Percentiles rank a stretch among this genome's conserved stretches.
phyloP scores from a whole-genome alignment of 75 land plant species.

The Azolla pinnata region DNA sequence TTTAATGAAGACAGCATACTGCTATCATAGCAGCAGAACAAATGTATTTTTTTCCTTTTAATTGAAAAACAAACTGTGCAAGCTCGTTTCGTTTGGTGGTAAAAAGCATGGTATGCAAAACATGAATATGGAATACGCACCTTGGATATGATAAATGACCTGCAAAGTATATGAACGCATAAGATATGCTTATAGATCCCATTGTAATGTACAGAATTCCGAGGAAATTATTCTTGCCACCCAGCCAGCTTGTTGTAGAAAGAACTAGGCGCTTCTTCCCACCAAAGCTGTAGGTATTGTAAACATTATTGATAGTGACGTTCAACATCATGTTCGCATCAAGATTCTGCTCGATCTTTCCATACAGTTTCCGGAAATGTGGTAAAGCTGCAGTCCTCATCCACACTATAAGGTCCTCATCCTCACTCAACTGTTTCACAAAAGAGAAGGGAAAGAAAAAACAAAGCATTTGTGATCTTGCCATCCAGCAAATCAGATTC shows the following conservation, averaged over 20 bases:
- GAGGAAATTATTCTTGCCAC: slow-evolving; percentile 50
- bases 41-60: too few species aligned
- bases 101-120: too few species aligned
- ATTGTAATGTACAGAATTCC: slow-evolving; percentile 61
- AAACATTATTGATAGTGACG: slow-evolving; percentile 40
- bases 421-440: slow-evolving; percentile 38
- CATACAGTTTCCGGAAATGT: slow-evolving; percentile 66
- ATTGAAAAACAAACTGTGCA: too few species aligned
- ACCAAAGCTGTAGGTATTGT: slow-evolving; percentile 68
- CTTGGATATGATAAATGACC: slow-evolving; percentile 17
- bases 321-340: slow-evolving; percentile 21
- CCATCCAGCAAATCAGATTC: too few species aligned
- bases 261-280: slow-evolving; percentile 71
- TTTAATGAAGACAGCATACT: too few species aligned
- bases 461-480: not conserved
- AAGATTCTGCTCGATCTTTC: slow-evolving; percentile 58
- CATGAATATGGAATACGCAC: not conserved
- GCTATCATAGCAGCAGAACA: too few species aligned
- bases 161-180: slow-evolving; percentile 30
- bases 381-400: slow-evolving; percentile 85
- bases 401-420: slow-evolving; percentile 65
- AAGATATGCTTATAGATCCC: slow-evolving; percentile 48
- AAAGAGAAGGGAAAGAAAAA: not conserved
- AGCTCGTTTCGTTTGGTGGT: too few species aligned
- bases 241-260: slow-evolving; percentile 75